These are phyloP conservation scores for Manihot esculenta DNA, from an alignment of 441 rosid species.

Conservation along the genomic window DNA sequence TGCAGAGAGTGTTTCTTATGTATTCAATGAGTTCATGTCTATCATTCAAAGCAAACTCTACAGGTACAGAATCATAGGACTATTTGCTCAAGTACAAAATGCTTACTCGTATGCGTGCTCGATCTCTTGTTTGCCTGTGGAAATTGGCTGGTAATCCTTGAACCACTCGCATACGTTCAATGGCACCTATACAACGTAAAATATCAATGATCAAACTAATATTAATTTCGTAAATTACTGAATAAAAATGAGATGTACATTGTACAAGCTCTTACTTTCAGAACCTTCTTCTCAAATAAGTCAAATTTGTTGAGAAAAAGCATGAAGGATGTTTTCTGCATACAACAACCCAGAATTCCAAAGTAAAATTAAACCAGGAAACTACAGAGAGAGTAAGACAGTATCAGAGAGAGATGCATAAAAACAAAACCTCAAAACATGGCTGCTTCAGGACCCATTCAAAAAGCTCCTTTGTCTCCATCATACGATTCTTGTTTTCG, in stretches of 20 bases:
- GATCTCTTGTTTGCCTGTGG: slow-evolving; percentile 83
- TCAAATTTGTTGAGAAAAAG: slow-evolving; percentile 93
- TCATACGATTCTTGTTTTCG: slow-evolving; percentile 85
- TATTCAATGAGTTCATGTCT: background rate
- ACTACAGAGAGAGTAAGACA: background rate
- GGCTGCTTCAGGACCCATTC: slow-evolving; percentile 99
- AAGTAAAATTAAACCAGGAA: background rate
- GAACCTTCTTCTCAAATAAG: slow-evolving; percentile 92
- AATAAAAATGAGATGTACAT: background rate
- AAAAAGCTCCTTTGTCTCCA: slow-evolving; percentile 87
- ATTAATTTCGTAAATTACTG: background rate
- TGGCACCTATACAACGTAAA: slow-evolving; percentile 52
- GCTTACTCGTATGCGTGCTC: slow-evolving; percentile 97
- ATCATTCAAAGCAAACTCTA: background rate
- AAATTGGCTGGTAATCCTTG: slow-evolving; percentile 82
- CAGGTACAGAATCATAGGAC: background rate
- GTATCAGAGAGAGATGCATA: too few species aligned
- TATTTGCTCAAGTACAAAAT: background rate
- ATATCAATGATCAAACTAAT: slow-evolving; percentile 11
- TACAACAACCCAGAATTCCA: slow-evolving; percentile 16
- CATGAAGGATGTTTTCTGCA: slow-evolving; percentile 98
- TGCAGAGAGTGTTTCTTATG: background rate
- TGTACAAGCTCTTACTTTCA: slow-evolving; percentile 54
- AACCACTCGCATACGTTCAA: slow-evolving; percentile 87
- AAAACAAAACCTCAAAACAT: slow-evolving; percentile 77